Evolutionary conservation across 1,139 yeast species (phyloP).

Genomic region (Nakaseomyces delphensis): DNA sequence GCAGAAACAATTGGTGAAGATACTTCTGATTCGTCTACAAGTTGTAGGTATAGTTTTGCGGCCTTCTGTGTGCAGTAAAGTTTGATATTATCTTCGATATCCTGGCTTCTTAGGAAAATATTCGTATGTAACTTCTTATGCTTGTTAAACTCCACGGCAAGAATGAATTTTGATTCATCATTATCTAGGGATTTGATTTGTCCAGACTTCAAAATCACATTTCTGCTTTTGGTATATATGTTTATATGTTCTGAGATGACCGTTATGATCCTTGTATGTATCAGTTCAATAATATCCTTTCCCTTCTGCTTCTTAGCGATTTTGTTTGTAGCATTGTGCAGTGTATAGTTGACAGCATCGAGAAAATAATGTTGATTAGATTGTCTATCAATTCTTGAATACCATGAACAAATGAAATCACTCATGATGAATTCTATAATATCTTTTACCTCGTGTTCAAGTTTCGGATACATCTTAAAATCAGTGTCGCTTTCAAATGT

Average conservation of each 20-base stretch:
- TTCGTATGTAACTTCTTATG: slow-evolving; percentile 54
- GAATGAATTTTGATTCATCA: slow-evolving; percentile 41
- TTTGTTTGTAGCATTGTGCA: slow-evolving; percentile 38
- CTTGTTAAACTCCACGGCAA: slow-evolving; percentile 51
- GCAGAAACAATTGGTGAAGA: slow-evolving; percentile 42
- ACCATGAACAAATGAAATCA: slow-evolving; percentile 67
- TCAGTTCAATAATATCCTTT: slow-evolving; percentile 48
- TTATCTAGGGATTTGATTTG: slow-evolving; percentile 26
- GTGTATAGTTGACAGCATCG: slow-evolving; percentile 41
- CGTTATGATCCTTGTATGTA: slow-evolving; percentile 56
- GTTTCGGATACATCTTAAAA: slow-evolving; percentile 16
- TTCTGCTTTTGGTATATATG: slow-evolving; percentile 36
- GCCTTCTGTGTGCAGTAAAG: slow-evolving; percentile 42
- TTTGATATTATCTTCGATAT: slow-evolving; percentile 41
- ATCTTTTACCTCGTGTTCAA: slow-evolving; percentile 47
- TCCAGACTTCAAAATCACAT: slow-evolving; percentile 24
- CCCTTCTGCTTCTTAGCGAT: slow-evolving; percentile 37
- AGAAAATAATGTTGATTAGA: slow-evolving; percentile 38
- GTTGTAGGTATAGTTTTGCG: slow-evolving; percentile 39
- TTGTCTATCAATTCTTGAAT: slow-evolving; percentile 34
- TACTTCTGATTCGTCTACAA: slow-evolving; percentile 45
- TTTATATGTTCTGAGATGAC: slow-evolving; percentile 56
- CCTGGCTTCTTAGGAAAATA: slow-evolving; percentile 37
- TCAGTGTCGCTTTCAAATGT: background rate
- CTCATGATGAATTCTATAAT: slow-evolving; percentile 45